Conservation (phyloP, 257 asterid species). For the Primulina eburnea region DNA sequence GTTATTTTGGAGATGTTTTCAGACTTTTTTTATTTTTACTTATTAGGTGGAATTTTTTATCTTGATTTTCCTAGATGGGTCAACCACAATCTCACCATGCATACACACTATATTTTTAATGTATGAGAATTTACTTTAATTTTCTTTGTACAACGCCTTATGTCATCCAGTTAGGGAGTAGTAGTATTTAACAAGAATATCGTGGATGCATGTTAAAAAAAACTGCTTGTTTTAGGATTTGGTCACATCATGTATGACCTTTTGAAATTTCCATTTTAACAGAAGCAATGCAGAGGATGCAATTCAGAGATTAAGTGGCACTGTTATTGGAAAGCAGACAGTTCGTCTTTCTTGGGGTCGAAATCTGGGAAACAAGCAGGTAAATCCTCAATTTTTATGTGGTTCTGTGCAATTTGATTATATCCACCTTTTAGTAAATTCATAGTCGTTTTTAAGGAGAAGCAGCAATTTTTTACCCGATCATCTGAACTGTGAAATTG, state of each 20-base stretch:
- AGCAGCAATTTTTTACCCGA: background rate
- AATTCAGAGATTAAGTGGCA: constrained; percentile 55
- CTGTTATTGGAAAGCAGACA: constrained; percentile 65
- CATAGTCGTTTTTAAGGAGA: background rate
- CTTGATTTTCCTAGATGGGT: background rate
- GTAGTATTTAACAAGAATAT: background rate
- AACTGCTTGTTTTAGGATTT: background rate
- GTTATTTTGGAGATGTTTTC: background rate
- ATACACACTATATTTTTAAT: too few species aligned
- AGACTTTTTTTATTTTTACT: too few species aligned
- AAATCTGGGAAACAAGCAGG: constrained; percentile 71
- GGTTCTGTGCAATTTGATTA: constrained; percentile 13
- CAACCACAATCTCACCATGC: background rate
- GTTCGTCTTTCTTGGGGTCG: constrained; percentile 89
- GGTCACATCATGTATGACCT: constrained; percentile 16
- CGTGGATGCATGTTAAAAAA: background rate
- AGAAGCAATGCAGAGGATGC: constrained; percentile 78
- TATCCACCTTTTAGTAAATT: constrained; percentile 1
- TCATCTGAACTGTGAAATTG: background rate
- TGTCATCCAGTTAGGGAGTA: background rate
- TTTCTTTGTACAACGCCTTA: background rate
- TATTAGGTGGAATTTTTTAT: background rate
- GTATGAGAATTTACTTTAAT: background rate
- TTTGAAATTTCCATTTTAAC: constrained; percentile 22
- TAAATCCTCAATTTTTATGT: constrained; percentile 19